Conservation (phyloP, 495 filamentous ascomycete genomes). For the Thozetella sp. region DNA sequence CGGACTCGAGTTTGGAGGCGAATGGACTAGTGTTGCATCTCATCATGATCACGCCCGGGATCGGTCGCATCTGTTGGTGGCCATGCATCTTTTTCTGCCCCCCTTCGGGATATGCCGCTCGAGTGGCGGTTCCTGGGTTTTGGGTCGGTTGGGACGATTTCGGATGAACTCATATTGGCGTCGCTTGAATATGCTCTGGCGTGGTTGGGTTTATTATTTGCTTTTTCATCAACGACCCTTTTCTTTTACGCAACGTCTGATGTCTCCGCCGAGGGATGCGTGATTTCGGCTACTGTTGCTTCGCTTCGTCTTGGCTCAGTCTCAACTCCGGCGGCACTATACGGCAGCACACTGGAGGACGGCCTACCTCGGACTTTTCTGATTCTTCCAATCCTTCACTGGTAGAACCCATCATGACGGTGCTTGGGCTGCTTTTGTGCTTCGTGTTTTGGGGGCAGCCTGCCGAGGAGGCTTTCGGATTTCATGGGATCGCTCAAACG, state of each 20-base stretch:
- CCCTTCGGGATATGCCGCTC: neutral
- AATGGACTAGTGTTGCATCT: conserved; percentile 14
- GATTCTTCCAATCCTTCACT: conserved; percentile 1
- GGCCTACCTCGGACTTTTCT: neutral
- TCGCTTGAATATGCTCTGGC: neutral
- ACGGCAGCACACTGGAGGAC: neutral
- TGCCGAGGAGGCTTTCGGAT: neutral
- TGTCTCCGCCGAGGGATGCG: neutral
- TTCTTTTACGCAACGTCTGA: neutral
- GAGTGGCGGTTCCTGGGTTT: neutral
- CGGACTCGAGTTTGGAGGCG: neutral
- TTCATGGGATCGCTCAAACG: neutral
- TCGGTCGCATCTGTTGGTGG: neutral
- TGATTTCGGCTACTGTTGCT: neutral
- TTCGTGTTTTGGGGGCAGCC: neutral
- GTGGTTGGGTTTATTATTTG: neutral
- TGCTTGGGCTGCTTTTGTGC: conserved; percentile 1
- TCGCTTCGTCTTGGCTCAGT: neutral
- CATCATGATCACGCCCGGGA: neutral
- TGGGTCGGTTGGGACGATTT: neutral
- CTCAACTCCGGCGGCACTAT: neutral
- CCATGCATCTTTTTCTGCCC: neutral
- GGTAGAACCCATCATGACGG: neutral
- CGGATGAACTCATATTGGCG: neutral
- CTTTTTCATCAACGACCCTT: neutral